Conservation (phyloP, 805 yeast species). For the Myxozyma neotropica region DNA sequence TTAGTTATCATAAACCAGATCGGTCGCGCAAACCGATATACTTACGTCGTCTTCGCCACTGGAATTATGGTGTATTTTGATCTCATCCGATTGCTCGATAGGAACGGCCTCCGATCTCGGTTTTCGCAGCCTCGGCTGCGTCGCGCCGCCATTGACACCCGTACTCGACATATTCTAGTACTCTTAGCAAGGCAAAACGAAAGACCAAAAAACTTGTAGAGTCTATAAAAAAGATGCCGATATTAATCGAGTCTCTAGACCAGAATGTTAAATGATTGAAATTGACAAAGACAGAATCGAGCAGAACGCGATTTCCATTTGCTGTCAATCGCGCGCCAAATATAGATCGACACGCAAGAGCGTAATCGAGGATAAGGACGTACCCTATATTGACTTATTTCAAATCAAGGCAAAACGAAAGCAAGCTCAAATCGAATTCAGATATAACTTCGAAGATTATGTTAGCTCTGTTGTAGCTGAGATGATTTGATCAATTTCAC, state of each 20-base stretch:
- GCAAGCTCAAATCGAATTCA: too few species aligned
- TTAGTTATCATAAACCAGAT: background rate
- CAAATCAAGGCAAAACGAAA: too few species aligned
- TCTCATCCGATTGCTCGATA: background rate
- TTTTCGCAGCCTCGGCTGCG: slow-evolving; percentile 9
- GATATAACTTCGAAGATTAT: too few species aligned
- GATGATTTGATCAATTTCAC: too few species aligned
- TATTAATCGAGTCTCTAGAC: too few species aligned
- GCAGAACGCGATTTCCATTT: background rate
- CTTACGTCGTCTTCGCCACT: slow-evolving; percentile 2
- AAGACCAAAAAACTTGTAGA: background rate
- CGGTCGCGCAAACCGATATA: background rate
- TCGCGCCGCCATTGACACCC: slow-evolving; percentile 4
- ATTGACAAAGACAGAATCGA: too few species aligned
- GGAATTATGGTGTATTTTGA: background rate
- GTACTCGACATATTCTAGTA: slow-evolving; percentile 3
- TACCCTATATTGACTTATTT: background rate
- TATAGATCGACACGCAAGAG: slow-evolving; percentile 3
- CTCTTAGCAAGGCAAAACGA: background rate
- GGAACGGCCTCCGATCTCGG: background rate
- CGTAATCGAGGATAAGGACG: background rate
- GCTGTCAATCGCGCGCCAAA: slow-evolving; percentile 5
- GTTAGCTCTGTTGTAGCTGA: too few species aligned
- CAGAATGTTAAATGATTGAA: too few species aligned
- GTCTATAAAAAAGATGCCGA: too few species aligned